phyloP scores from a whole-genome alignment of 2,329 filamentous ascomycete genomes.

The Myriosclerotinia scirpicola region DNA sequence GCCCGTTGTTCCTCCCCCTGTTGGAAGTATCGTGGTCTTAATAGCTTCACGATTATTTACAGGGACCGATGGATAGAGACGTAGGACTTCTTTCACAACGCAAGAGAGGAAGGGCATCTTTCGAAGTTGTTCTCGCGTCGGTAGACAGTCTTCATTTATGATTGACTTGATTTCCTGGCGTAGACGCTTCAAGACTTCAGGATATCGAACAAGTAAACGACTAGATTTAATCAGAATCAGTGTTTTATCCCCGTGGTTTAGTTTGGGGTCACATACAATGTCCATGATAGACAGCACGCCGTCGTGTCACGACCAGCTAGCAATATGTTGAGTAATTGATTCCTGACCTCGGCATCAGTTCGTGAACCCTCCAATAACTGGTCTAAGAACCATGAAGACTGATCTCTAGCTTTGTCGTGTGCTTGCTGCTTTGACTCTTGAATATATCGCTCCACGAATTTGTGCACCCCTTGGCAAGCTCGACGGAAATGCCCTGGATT shows the following conservation, averaged over 20 bases:
- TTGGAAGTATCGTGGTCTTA: constrained; percentile 36
- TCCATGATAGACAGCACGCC: constrained; percentile 45
- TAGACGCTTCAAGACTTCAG: constrained; percentile 22
- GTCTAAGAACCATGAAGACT: constrained; percentile 10
- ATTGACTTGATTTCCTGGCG: constrained; percentile 19
- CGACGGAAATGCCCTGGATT: constrained; percentile 31
- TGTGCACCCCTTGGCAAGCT: constrained; percentile 31
- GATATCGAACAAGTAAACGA: constrained; percentile 27
- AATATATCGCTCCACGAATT: constrained; percentile 30
- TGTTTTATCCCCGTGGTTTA: not conserved
- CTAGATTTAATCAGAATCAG: constrained; percentile 21
- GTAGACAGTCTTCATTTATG: constrained; percentile 4
- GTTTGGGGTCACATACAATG: constrained; percentile 23
- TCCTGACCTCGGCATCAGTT: constrained; percentile 35
- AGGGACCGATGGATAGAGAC: constrained; percentile 38
- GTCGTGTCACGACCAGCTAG: constrained; percentile 47
- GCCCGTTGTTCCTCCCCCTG: constrained; percentile 38
- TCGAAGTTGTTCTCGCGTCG: constrained; percentile 20
- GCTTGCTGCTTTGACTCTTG: constrained; percentile 42
- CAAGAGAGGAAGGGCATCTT: constrained; percentile 21
- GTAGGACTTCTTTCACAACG: constrained; percentile 23
- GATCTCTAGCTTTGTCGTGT: not conserved
- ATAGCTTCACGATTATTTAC: constrained; percentile 33
- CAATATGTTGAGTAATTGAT: constrained; percentile 41
- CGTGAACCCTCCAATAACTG: constrained; percentile 41